Evolutionary conservation across 2,329 filamentous ascomycete genomes (phyloP), one percentile per base, ranked within the genome.

Genomic region (Arthrobotrys megalospora): DNA sequence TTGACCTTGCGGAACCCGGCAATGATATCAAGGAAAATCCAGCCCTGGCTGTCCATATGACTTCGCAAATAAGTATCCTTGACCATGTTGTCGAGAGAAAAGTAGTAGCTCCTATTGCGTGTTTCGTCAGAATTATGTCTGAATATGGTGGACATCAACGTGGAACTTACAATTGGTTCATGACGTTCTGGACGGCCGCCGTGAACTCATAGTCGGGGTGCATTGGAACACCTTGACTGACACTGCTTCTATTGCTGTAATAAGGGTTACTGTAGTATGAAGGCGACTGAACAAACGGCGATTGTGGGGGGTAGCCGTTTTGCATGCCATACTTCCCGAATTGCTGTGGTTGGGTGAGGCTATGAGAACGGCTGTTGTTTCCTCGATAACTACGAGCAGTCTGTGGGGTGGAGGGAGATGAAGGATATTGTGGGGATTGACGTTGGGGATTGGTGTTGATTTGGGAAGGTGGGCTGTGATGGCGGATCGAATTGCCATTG

Each of bases 41-140:
- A 98, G 16, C 96, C 96, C 84, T 98, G 93, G 0, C 92, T 93
- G 83, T 99, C 95, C 96, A 99, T 98, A 81, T 94, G 91, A 82
- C 90, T 91, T 72, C 96, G 91, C 76, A 99, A 87, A 84, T 90
- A 98, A 82, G 93, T 88, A 83, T 99, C 96, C 85, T 97, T 97
- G 88, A 93, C 92, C 62, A 98, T 88, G 83, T 99, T 99, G 82
- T 97, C 93, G 32, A 97, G 89, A 0, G 95, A 98, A 85, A 99
- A 97, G 85, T 99, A 99, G 86, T 97, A 99, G 82, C 97, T 79
- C 47, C 81, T 82, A 60, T n/a, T 58, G n/a, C 1, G 19, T 36
- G 86, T 80, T 19, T 47, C 1, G 21, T 65, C 36, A 65, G 55
- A 10, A 19, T 14, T n/a, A 10, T 3, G 19, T 16, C 16, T 28